These are phyloP conservation scores for Geotrichum aggregatum DNA, from an alignment of 1,139 yeast genomes.

Conservation along the genomic window DNA sequence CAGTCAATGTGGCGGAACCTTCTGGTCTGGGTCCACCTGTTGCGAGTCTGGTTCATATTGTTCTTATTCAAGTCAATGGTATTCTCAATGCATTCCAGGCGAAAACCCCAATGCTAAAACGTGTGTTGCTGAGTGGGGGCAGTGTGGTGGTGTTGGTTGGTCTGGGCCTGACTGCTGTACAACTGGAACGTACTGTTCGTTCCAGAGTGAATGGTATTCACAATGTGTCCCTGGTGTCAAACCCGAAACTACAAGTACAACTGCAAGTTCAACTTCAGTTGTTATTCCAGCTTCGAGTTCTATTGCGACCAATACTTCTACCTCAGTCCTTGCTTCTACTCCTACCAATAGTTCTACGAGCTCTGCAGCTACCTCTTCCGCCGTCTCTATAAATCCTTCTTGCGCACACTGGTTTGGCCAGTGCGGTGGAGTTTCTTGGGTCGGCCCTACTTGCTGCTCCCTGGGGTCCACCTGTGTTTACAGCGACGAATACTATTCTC, in stretches of 20 bases:
- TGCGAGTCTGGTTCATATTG: slow-evolving; percentile 17
- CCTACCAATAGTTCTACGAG: too few species aligned
- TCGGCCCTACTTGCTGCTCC: slow-evolving; percentile 16
- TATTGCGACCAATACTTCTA: background rate
- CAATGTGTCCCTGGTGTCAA: slow-evolving; percentile 5
- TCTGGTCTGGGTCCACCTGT: slow-evolving; percentile 19
- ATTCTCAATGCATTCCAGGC: slow-evolving; percentile 20
- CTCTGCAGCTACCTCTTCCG: background rate
- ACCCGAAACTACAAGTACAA: background rate
- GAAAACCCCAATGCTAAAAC: background rate
- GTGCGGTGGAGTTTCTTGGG: slow-evolving; percentile 16
- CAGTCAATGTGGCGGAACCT: slow-evolving; percentile 20
- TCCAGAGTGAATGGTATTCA: slow-evolving; percentile 9
- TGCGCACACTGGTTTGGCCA: slow-evolving; percentile 17
- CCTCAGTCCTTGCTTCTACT: too few species aligned
- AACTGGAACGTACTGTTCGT: slow-evolving; percentile 9
- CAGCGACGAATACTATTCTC: slow-evolving; percentile 10
- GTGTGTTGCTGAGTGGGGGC: slow-evolving; percentile 6
- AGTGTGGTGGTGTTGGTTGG: slow-evolving; percentile 16
- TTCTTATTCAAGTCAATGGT: slow-evolving; percentile 13
- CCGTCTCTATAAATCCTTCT: background rate
- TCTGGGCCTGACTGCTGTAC: slow-evolving; percentile 15
- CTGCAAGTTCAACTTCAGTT: too few species aligned
- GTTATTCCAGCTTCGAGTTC: background rate
- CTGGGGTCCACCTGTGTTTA: slow-evolving; percentile 7